These are phyloP conservation scores for Acacia melanoxylon DNA, from an alignment of 306 rosid genomes.

Conservation along the genomic window DNA sequence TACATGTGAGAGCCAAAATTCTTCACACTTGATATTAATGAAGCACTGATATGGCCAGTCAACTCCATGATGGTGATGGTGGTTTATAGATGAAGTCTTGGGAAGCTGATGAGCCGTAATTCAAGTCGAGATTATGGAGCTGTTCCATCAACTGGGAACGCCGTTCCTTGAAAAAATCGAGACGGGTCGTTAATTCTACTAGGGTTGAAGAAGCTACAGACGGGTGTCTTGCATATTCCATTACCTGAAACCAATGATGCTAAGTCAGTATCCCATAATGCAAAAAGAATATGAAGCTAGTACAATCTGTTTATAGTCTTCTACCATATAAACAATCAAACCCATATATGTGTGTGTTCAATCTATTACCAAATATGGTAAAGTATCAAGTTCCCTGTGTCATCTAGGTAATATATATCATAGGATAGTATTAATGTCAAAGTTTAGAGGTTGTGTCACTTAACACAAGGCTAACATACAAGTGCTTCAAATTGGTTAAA, in stretches of 20 bases:
- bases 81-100: conserved; percentile 85
- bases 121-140: conserved; percentile 96
- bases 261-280: conserved; percentile 23
- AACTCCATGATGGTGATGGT: conserved; percentile 94
- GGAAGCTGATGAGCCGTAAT: conserved; percentile 79
- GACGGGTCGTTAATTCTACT: conserved; percentile 93
- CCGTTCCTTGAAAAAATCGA: conserved; percentile 98
- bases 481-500: background rate
- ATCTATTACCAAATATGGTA: background rate
- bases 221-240: conserved; percentile 78
- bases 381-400: background rate
- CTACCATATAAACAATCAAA: background rate
- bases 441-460: background rate
- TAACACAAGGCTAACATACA: background rate
- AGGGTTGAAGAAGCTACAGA: conserved; percentile 83
- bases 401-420: background rate
- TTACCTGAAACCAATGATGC: conserved; percentile 49
- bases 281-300: background rate
- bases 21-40: conserved; percentile 38
- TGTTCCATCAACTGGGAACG: conserved; percentile 99
- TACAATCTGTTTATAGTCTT: background rate
- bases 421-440: background rate
- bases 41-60: conserved; percentile 51
- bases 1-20: conserved; percentile 41
- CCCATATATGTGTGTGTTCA: background rate